Base-by-base conservation (phyloP, 2,329 filamentous ascomycete genomes). In the Lasiodiplodia theobromae region DNA sequence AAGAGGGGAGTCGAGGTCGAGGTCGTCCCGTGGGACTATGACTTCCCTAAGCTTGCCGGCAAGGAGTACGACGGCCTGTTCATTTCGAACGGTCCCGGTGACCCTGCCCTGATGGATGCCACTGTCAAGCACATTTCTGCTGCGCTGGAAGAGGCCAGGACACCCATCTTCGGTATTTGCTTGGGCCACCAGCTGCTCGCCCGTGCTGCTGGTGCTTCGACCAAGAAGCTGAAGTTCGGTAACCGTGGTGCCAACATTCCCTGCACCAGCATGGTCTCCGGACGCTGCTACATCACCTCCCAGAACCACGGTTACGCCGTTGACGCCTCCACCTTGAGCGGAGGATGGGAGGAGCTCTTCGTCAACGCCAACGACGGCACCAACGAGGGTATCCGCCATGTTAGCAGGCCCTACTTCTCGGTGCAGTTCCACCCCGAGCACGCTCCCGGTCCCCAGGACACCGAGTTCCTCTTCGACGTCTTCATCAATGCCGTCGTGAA, bases 371-470 rank as follows among this genome's bases (percentile, higher is more conserved):
- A 99, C 80, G 96, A 99, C 75, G 92, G 93, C 74, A 97, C 93
- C 82, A 99, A 99, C 81, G 96, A 99, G 84, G 96, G 96, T 82
- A 97, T 99, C 77, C 91, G 94, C 81, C 94, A 98, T 80, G 84
- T 87, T 60, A 88, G 85, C 79, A 92, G 90, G 76, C 96, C 96
- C 64, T 96, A 95, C 84, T 99, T 99, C 86, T 97, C 94, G 85
- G 96, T 98, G n/a, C 96, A 99, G 79, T 99, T 99, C 84, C 96
- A 99, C 78, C 96, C 96, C 0, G 96, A 99, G 82, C 97, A 94
- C 84, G 96, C 94, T 1, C 96, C 96, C 2, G 96, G 96, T 69
- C 96, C 96, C 64, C 89, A 93, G 44, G 96, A 99, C 78, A 99
- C 96, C 34, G 96, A 99, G 80, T 97, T 92, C 78, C 86, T 99